Evolutionary conservation across 1,284 basidiomycete species (phyloP).

Genomic region (Xerocomus cyaneibrunnescens): DNA sequence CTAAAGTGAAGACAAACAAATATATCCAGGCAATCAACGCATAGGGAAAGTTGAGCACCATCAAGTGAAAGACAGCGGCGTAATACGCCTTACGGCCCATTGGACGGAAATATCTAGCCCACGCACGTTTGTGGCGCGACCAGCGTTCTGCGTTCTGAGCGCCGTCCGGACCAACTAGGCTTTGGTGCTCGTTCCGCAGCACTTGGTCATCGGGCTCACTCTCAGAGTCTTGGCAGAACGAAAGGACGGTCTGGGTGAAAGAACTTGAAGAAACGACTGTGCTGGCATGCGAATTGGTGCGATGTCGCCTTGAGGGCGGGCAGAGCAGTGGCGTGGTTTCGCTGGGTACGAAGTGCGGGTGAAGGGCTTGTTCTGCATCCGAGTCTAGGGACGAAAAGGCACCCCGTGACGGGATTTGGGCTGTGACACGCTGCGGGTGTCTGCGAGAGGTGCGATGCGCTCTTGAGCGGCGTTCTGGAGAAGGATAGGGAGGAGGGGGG

Average conservation of each 20-base stretch:
- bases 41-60: constrained; percentile 73
- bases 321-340: constrained; percentile 47
- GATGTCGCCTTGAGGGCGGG: constrained; percentile 35
- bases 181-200: constrained; percentile 18
- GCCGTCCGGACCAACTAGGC: constrained; percentile 11
- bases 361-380: constrained; percentile 21
- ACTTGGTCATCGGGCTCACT: constrained; percentile 42
- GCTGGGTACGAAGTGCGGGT: constrained; percentile 16
- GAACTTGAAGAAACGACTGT: constrained; percentile 48
- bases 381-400: constrained; percentile 39
- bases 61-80: constrained; percentile 60
- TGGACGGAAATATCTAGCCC: constrained; percentile 63
- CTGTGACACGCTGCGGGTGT: constrained; percentile 33
- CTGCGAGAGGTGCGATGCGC: constrained; percentile 32
- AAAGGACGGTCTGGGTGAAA: constrained; percentile 63
- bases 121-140: constrained; percentile 36
- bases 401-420: constrained; percentile 27
- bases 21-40: constrained; percentile 70
- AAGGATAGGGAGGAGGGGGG: constrained; percentile 69
- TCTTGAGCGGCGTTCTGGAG: constrained; percentile 48
- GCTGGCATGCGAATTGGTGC: constrained; percentile 58
- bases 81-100: constrained; percentile 56
- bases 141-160: constrained; percentile 12
- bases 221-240: constrained; percentile 54
- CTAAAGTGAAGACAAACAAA: constrained; percentile 74